Conservation (phyloP, 139 green algal species). For the Chlamydomonas schloesseri region DNA sequence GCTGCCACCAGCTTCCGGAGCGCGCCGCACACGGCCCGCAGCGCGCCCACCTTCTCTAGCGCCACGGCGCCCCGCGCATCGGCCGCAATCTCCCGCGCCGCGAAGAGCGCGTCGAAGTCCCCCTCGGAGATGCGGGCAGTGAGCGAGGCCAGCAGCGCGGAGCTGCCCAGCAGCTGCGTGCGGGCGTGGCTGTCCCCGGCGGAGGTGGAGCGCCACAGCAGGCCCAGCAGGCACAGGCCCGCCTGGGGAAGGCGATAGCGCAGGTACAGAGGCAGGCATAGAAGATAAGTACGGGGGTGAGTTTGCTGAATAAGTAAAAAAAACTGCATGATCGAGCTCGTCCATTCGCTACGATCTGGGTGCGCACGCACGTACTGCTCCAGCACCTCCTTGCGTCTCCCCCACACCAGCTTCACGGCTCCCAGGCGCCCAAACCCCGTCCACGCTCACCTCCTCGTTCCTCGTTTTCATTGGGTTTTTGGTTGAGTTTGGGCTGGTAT, state of each 20-base stretch:
- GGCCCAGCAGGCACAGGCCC: slow-evolving; percentile 3
- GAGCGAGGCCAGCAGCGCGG: slow-evolving; percentile 2
- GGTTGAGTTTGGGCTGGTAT: too few species aligned
- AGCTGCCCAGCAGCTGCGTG: not conserved
- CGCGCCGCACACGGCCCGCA: not conserved
- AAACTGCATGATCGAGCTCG: too few species aligned
- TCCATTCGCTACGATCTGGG: too few species aligned
- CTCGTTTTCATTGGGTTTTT: too few species aligned
- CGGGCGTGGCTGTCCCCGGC: not conserved
- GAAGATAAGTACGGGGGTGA: too few species aligned
- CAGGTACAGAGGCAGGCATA: not conserved
- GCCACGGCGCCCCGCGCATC: not conserved
- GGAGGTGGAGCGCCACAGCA: slow-evolving; percentile 8
- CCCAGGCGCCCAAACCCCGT: too few species aligned
- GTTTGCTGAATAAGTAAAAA: too few species aligned
- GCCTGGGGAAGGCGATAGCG: not conserved
- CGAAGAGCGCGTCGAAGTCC: slow-evolving; percentile 12
- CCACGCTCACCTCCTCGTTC: too few species aligned
- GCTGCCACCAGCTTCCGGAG: not conserved
- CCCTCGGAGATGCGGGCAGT: not conserved
- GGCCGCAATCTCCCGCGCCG: slow-evolving; percentile 7
- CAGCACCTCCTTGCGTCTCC: too few species aligned
- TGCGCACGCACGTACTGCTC: too few species aligned
- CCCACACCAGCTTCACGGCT: too few species aligned
- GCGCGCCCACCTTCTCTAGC: not conserved